Conservation (phyloP, 148 eudicot genomes). For the Rhododendron mucronatum region DNA sequence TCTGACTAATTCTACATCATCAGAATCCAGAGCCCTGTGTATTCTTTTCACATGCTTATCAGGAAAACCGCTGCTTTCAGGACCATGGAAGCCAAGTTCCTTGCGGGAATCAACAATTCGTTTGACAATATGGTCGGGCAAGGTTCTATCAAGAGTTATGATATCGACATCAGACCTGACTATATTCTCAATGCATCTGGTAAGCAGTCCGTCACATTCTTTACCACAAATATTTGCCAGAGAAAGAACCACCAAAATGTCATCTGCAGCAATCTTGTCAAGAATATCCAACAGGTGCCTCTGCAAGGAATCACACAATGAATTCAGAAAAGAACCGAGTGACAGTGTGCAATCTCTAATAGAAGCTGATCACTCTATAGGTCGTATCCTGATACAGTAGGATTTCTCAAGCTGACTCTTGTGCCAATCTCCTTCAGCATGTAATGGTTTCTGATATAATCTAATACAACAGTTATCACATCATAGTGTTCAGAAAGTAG, state of each 20-base stretch:
- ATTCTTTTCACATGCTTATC: conserved; percentile 83
- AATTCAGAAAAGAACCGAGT: too few species aligned
- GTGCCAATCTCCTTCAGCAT: too few species aligned
- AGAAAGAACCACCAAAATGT: too few species aligned
- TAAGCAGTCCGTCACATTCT: too few species aligned
- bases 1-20: conserved; percentile 79
- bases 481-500: not conserved
- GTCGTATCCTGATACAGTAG: not conserved
- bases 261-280: too few species aligned
- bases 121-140: too few species aligned
- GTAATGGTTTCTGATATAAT: not conserved
- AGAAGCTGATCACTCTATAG: not conserved
- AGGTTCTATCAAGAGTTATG: too few species aligned
- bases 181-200: too few species aligned
- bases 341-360: not conserved
- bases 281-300: too few species aligned
- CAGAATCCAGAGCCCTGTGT: conserved; percentile 85
- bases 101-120: conserved; percentile 55
- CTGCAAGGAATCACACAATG: conserved; percentile 2
- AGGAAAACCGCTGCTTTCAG: conserved; percentile 42
- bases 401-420: too few species aligned
- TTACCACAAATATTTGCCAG: too few species aligned
- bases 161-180: too few species aligned
- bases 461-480: not conserved
- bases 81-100: conserved; percentile 45